Base-by-base conservation (phyloP, 306 rosid genomes). In the Alnus glutinosa region DNA sequence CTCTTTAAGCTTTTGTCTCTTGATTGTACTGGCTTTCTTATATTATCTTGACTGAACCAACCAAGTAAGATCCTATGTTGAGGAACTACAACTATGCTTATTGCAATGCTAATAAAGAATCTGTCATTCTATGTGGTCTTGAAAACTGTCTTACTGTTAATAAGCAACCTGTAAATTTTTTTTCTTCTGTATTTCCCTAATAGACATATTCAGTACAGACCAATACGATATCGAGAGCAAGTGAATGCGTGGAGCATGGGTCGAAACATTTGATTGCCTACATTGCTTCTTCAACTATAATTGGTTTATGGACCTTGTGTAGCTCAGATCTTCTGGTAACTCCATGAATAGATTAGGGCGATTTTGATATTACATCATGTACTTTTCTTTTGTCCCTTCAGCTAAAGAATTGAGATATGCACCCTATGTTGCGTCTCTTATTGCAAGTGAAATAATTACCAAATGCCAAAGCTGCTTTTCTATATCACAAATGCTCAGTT, bases 141-240 rank as follows among this genome's bases (percentile, higher is more conserved):
- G 14, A 32, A 58, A 49, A 15, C 42, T n/a, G 66, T 3, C 57
- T 12, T 5, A 18, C 50, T 8, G 1, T 46, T 18, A 76, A 34
- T 37, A n/a, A n/a, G 36, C 8, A 54, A 23, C 70, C 30, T 44
- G 47, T 61, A 5, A 34, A 19, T 72, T 1, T 50, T 52, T 42
- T 48, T 34, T 1, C 48, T 34, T 1, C 30, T 75, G 87, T 77
- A 83, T 79, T 77, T 86, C 89, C 92, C 71, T 91, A 75, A 91
- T 32, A 55, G 78, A 73, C 32, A 44, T 77, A 32, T 44, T 34
- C 90, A 91, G 98, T 77, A 77, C 93, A 9, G 98, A 93, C 82
- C 70, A 90, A 19, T 89, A 91, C 80, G 92, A 93, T 73, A 28
- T 55, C n/a, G 97, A 90, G 90, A 93, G 97, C 90, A 91, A 90